phyloP scores from a whole-genome alignment of 2,329 filamentous ascomycete genomes.

The Epichloe typhina region DNA sequence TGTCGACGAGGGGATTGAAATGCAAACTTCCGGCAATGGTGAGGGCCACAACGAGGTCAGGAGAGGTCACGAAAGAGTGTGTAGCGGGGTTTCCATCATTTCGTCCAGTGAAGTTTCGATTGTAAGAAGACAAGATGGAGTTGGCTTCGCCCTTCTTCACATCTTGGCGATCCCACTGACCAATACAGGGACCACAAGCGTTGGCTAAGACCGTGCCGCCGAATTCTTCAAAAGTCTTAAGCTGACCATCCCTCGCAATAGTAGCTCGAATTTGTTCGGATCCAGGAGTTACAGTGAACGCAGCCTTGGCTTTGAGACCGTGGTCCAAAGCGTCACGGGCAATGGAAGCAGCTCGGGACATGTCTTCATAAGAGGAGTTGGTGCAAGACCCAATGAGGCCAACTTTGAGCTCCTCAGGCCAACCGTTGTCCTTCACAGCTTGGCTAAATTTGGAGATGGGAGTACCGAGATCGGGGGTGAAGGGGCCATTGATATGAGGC shows the following conservation, averaged over 20 bases:
- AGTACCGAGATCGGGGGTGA: slow-evolving; percentile 95
- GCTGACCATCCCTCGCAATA: slow-evolving; percentile 78
- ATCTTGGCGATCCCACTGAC: slow-evolving; percentile 88
- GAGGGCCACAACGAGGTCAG: slow-evolving; percentile 79
- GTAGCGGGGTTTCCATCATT: slow-evolving; percentile 94
- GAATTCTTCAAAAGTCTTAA: slow-evolving; percentile 91
- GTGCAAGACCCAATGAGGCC: slow-evolving; percentile 97
- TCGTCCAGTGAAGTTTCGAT: slow-evolving; percentile 98
- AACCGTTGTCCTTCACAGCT: slow-evolving; percentile 84
- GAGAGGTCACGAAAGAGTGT: slow-evolving; percentile 85
- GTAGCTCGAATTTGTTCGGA: slow-evolving; percentile 95
- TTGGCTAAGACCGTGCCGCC: slow-evolving; percentile 91
- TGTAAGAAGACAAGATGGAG: slow-evolving; percentile 97
- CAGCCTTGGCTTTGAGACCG: slow-evolving; percentile 82
- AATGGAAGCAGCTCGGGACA: slow-evolving; percentile 86
- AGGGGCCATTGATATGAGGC: slow-evolving; percentile 96
- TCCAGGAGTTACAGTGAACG: slow-evolving; percentile 91
- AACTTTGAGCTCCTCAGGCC: slow-evolving; percentile 94
- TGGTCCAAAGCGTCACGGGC: slow-evolving; percentile 82
- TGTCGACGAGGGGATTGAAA: slow-evolving; percentile 94
- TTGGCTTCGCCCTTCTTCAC: slow-evolving; percentile 93
- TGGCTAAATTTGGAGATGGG: slow-evolving; percentile 97
- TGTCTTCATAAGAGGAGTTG: slow-evolving; percentile 77
- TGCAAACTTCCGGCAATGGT: slow-evolving; percentile 70
- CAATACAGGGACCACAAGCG: slow-evolving; percentile 85